Percentiles rank a stretch among this genome's conserved stretches.
These are phyloP conservation scores for Arthrobotrys sphaeroides DNA, from an alignment of 2,329 filamentous ascomycete species.

Conservation along the genomic window DNA sequence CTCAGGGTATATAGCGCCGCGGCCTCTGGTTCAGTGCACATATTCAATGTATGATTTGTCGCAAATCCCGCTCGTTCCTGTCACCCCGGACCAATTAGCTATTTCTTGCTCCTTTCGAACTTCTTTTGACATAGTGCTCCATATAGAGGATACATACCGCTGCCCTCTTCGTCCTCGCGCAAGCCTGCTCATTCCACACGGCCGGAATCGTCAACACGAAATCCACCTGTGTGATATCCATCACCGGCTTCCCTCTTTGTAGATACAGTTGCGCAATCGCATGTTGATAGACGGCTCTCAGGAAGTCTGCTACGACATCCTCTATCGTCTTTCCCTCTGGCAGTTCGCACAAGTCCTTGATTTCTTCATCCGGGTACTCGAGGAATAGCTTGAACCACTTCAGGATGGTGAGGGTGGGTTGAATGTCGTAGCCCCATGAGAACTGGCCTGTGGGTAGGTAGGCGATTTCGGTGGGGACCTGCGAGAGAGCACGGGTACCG, in stretches of 20 bases:
- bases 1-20: conserved; percentile 66
- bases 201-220: conserved; percentile 83
- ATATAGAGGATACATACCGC: conserved; percentile 15
- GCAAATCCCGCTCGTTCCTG: conserved; percentile 50
- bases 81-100: neutral
- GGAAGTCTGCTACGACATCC: conserved; percentile 53
- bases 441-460: conserved; percentile 43
- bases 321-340: conserved; percentile 52
- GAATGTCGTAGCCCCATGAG: conserved; percentile 56
- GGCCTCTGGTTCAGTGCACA: conserved; percentile 68
- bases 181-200: conserved; percentile 74
- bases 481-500: conserved; percentile 50
- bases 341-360: conserved; percentile 37
- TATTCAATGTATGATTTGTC: conserved; percentile 60
- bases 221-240: conserved; percentile 65
- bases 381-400: conserved; percentile 56
- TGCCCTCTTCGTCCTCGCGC: conserved; percentile 31
- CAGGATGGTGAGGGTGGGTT: conserved; percentile 38
- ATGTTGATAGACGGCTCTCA: conserved; percentile 54
- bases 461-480: conserved; percentile 55
- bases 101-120: too few relatives aligned
- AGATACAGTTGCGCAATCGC: conserved; percentile 52
- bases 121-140: neutral
- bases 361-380: conserved; percentile 52
- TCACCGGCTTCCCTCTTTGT: conserved; percentile 46